Evolutionary conservation across 371 early-diverging fungal species (phyloP).

Genomic region (Actinomucor elegans): DNA sequence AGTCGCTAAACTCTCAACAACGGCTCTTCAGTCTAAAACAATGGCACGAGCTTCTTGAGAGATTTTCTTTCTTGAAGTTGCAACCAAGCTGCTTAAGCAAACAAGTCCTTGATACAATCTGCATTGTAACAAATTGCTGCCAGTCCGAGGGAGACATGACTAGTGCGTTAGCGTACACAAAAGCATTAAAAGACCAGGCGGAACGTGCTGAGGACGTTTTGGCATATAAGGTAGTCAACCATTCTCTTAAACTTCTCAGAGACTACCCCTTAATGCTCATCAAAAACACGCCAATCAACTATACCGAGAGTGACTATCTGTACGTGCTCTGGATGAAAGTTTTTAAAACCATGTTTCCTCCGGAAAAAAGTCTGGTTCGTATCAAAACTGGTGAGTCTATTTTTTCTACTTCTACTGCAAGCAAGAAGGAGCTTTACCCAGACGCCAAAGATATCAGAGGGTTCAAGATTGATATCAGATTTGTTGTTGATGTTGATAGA

Average conservation of each 20-base stretch:
- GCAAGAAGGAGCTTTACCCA: slow-evolving; percentile 7
- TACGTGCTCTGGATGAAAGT: slow-evolving; percentile 4
- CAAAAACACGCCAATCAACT: no score
- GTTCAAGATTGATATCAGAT: slow-evolving; percentile 7
- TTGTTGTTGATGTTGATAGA: slow-evolving; percentile 5
- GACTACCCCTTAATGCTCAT: no score
- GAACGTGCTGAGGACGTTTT: no score
- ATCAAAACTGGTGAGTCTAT: slow-evolving; percentile 14
- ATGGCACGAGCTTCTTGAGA: not conserved
- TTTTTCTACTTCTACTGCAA: not conserved
- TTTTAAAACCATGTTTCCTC: slow-evolving; percentile 7
- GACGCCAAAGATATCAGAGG: not conserved
- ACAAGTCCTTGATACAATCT: no score
- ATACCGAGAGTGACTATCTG: slow-evolving; percentile 5
- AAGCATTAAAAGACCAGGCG: no score
- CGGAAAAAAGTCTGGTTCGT: not conserved
- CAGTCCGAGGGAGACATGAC: no score
- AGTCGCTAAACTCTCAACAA: slow-evolving; percentile 2
- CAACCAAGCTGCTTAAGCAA: no score
- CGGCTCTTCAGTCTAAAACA: not conserved
- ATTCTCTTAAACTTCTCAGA: no score
- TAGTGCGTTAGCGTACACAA: no score
- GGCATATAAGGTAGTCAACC: no score
- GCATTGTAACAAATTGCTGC: no score
- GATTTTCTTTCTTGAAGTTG: slow-evolving; percentile 3